These are phyloP conservation scores for Talaromyces stipitatus DNA, from an alignment of 495 filamentous ascomycete genomes.

Conservation along the genomic window DNA sequence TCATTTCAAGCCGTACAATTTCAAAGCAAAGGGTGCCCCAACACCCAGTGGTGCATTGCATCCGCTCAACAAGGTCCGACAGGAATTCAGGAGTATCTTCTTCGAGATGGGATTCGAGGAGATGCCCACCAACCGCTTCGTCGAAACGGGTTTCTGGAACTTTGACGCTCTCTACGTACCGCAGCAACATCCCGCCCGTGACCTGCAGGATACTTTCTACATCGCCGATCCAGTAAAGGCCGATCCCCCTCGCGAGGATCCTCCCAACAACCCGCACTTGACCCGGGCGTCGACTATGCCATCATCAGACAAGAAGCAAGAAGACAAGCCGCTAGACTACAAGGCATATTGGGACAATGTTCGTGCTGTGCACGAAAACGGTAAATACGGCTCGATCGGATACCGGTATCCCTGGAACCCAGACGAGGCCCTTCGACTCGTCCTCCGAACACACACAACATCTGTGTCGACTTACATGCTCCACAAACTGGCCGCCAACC, in stretches of 20 bases:
- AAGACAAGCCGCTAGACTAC: conserved; percentile 56
- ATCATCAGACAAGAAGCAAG: conserved; percentile 17
- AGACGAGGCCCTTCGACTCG: conserved; percentile 81
- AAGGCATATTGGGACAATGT: conserved; percentile 83
- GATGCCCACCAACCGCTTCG: conserved; percentile 54
- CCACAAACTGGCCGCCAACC: conserved; percentile 75
- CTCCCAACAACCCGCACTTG: conserved; percentile 32
- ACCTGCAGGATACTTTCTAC: conserved; percentile 97
- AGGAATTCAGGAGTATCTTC: conserved; percentile 94
- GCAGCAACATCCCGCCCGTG: conserved; percentile 94
- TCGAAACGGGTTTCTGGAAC: conserved; percentile 98
- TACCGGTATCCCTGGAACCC: conserved; percentile 90
- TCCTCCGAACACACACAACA: conserved; percentile 94
- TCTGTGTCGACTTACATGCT: conserved; percentile 82
- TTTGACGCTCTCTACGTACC: conserved; percentile 96
- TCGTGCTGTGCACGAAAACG: conserved; percentile 69
- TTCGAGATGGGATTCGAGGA: conserved; percentile 65
- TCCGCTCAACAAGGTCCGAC: conserved; percentile 88
- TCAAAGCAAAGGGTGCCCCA: conserved; percentile 77
- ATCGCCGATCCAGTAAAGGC: conserved; percentile 79
- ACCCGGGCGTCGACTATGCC: conserved; percentile 24
- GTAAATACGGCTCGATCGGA: conserved; percentile 88
- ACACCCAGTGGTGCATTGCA: conserved; percentile 81
- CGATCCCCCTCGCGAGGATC: conserved; percentile 69
- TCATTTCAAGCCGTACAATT: conserved; percentile 94